Percentiles rank a stretch among this genome's conserved stretches.
phyloP scores from a whole-genome alignment of 2,329 filamentous ascomycete species.

The Exophiala lecanii-corni region DNA sequence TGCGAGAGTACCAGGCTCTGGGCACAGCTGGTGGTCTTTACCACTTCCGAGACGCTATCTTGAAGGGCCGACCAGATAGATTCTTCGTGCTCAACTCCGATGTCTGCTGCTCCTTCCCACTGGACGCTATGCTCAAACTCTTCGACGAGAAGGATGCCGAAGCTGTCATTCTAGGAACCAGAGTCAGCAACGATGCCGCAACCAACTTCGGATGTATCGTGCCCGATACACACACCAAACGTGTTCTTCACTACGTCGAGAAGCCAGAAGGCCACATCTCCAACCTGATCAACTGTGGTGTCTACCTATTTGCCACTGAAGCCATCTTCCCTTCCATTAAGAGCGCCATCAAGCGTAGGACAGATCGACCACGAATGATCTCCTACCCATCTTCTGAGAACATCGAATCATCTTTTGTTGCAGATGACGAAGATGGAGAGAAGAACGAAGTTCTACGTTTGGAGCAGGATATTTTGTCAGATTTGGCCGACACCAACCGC shows the following conservation, averaged over 20 bases:
- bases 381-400: constrained; percentile 97
- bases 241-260: constrained; percentile 97
- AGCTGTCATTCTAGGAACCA: constrained; percentile 90
- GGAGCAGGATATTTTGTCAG: constrained; percentile 93
- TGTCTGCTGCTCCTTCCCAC: constrained; percentile 96
- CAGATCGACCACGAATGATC: constrained; percentile 81
- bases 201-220: constrained; percentile 98
- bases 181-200: constrained; percentile 84
- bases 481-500: constrained; percentile 93
- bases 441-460: constrained; percentile 86
- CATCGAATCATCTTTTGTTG: constrained; percentile 65
- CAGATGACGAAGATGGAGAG: constrained; percentile 68
- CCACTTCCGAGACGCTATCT: constrained; percentile 97
- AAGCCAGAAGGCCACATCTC: constrained; percentile 97
- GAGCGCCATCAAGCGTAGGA: constrained; percentile 89
- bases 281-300: constrained; percentile 98
- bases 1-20: constrained; percentile 93
- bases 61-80: constrained; percentile 89
- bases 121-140: constrained; percentile 90
- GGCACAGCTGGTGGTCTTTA: constrained; percentile 95
- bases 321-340: constrained; percentile 95
- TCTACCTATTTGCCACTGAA: constrained; percentile 94
- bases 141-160: constrained; percentile 95
- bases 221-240: constrained; percentile 85
- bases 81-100: constrained; percentile 98